These are phyloP conservation scores for Elongisporangium senticosum DNA, from an alignment of 352 stramenopile species.

Conservation along the genomic window DNA sequence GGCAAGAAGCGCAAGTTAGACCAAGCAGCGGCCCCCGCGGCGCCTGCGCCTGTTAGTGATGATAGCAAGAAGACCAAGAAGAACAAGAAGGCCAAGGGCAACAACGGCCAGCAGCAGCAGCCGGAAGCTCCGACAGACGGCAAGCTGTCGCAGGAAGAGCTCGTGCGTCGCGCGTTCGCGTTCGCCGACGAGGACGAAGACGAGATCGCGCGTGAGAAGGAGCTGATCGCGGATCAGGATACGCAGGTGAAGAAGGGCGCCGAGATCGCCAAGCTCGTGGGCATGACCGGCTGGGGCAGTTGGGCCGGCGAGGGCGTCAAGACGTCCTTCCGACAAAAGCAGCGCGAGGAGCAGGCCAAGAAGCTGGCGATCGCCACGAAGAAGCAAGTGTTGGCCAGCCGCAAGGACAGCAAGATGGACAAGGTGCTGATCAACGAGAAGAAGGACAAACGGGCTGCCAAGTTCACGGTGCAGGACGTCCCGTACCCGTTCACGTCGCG, in stretches of 20 bases:
- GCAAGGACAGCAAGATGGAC: constrained; percentile 68
- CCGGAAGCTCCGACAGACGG: constrained; percentile 4
- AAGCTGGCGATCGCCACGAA: constrained; percentile 60
- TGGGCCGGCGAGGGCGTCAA: constrained; percentile 84
- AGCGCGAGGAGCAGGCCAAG: constrained; percentile 76
- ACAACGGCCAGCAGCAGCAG: constrained; percentile 14
- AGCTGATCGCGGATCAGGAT: constrained; percentile 57
- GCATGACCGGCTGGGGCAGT: constrained; percentile 87
- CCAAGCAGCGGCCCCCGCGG: constrained; percentile 7
- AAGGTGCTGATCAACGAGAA: constrained; percentile 84
- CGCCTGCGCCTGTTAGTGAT: constrained; percentile 5
- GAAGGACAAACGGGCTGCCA: constrained; percentile 85
- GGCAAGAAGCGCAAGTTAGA: constrained; percentile 53
- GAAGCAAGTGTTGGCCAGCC: constrained; percentile 55
- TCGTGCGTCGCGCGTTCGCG: constrained; percentile 95
- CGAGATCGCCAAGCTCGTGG: constrained; percentile 73
- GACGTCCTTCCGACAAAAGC: constrained; percentile 79
- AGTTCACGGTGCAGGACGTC: constrained; percentile 86
- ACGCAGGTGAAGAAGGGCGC: constrained; percentile 67
- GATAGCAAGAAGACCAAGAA: constrained; percentile 27
- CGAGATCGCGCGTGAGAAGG: constrained; percentile 94
- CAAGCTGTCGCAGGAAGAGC: constrained; percentile 82
- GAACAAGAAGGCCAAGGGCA: constrained; percentile 30
- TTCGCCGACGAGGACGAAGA: constrained; percentile 88
- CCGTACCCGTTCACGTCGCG: constrained; percentile 97